phyloP scores from a whole-genome alignment of 1,284 basidiomycete genomes.

The Rhodofomes roseus region DNA sequence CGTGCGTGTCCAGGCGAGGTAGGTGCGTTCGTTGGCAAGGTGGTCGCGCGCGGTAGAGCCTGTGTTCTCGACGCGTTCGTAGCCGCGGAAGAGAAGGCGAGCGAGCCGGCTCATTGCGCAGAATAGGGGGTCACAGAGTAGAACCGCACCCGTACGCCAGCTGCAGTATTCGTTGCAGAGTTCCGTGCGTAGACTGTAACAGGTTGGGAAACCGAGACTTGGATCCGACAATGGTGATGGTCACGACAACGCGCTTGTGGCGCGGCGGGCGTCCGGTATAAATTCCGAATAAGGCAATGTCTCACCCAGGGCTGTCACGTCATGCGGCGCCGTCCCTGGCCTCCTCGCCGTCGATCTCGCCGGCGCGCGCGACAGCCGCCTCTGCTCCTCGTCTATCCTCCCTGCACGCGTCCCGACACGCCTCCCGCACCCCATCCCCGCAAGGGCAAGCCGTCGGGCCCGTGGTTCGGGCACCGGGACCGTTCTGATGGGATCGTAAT shows the following conservation, averaged over 20 bases:
- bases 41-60: conserved; percentile 3
- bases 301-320: background rate
- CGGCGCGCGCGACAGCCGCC: background rate
- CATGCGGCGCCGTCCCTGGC: background rate
- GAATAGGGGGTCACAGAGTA: background rate
- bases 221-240: too few relatives aligned
- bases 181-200: too few relatives aligned
- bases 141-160: too few relatives aligned
- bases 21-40: conserved; percentile 3
- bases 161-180: too few relatives aligned
- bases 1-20: conserved; percentile 1
- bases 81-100: background rate
- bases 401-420: background rate
- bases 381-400: background rate
- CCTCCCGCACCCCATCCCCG: background rate
- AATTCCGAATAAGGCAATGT: background rate
- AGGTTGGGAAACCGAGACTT: too few relatives aligned
- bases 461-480: background rate
- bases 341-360: background rate
- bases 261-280: background rate
- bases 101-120: background rate
- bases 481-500: background rate
- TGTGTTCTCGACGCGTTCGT: background rate
- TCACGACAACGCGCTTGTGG: background rate
- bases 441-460: background rate